Percentiles rank a stretch among this genome's conserved stretches.
These are phyloP conservation scores for Ustilago hordei DNA, from an alignment of 1,284 basidiomycete species.

Conservation along the genomic window DNA sequence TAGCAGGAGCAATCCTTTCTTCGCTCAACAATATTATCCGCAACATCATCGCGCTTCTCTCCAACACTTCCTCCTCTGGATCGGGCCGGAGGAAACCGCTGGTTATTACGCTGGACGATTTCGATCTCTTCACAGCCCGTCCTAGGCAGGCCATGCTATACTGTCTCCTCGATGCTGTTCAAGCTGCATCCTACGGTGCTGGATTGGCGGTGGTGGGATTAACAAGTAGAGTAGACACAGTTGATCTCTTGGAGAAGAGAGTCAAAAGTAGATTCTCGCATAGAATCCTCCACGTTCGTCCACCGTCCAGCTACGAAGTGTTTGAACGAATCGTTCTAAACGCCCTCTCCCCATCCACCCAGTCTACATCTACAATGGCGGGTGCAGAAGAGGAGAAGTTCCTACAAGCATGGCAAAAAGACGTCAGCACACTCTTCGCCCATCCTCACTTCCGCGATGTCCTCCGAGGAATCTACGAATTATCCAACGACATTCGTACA, in stretches of 20 bases:
- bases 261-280: conserved; percentile 68
- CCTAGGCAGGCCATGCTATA: conserved; percentile 66
- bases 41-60: conserved; percentile 63
- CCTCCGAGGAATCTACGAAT: conserved; percentile 48
- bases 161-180: conserved; percentile 67
- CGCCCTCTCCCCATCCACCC: conserved; percentile 16
- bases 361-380: neutral
- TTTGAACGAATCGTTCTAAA: conserved; percentile 51
- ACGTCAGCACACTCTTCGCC: conserved; percentile 32
- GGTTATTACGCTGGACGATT: conserved; percentile 62
- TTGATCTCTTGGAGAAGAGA: conserved; percentile 66
- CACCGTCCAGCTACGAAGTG: conserved; percentile 33
- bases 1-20: conserved; percentile 34
- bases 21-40: conserved; percentile 55
- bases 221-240: conserved; percentile 60
- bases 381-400: conserved; percentile 2
- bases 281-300: conserved; percentile 60
- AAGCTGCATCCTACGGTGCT: conserved; percentile 61
- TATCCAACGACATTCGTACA: conserved; percentile 53
- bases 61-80: conserved; percentile 26
- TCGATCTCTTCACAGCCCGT: conserved; percentile 62
- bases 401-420: conserved; percentile 30
- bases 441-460: conserved; percentile 29
- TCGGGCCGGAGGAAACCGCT: conserved; percentile 46
- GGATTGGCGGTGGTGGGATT: conserved; percentile 63